Evolutionary conservation across 306 rosid genomes (phyloP).

Genomic region (Adenanthera pavonina): DNA sequence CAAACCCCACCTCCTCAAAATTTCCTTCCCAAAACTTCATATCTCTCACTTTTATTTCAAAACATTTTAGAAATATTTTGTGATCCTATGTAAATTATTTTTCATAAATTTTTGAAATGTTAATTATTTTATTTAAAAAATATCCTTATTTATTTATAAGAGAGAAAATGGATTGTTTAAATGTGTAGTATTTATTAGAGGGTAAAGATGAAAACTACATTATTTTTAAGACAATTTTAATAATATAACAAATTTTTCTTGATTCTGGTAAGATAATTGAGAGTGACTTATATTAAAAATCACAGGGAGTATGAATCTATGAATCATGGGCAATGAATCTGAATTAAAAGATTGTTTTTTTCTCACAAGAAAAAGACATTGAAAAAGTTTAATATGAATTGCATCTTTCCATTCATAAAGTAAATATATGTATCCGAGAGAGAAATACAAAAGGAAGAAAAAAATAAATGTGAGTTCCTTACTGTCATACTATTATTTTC

Average conservation of each 20-base stretch:
- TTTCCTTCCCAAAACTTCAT: background rate
- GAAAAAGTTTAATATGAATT: background rate
- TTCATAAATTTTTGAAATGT: too few species aligned
- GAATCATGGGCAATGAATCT: slow-evolving; percentile 17
- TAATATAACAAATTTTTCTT: too few species aligned
- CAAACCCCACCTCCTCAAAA: background rate
- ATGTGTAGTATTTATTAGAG: too few species aligned
- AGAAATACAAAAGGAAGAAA: background rate
- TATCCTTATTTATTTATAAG: too few species aligned
- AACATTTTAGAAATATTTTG: background rate
- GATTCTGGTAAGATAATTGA: too few species aligned
- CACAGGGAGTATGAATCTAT: background rate
- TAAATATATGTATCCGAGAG: background rate
- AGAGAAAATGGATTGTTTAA: too few species aligned
- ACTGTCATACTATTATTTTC: background rate
- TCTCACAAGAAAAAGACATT: background rate
- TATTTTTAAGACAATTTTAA: too few species aligned
- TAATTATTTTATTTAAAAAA: too few species aligned
- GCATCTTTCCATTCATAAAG: background rate
- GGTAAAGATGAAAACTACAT: too few species aligned
- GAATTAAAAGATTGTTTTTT: background rate
- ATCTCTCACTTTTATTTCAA: background rate
- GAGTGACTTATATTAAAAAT: too few species aligned
- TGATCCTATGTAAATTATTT: too few species aligned
- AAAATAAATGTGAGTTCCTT: background rate